phyloP scores from a whole-genome alignment of 2,329 filamentous ascomycete species.

The Phoma sp. region DNA sequence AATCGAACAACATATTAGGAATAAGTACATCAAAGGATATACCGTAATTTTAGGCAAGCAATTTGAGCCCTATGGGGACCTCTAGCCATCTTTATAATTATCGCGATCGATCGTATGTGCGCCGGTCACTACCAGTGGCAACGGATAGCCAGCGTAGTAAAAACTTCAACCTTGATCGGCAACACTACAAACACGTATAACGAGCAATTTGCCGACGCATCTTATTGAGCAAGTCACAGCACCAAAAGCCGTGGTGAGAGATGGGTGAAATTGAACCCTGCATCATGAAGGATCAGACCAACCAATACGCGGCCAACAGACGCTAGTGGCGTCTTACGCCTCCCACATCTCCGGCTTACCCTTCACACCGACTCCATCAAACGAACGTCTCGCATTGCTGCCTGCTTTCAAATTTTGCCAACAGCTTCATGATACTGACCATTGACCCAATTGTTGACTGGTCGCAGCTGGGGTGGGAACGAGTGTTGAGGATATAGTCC shows the following conservation, averaged over 20 bases:
- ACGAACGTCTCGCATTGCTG: conserved; percentile 4
- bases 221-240: too few species aligned
- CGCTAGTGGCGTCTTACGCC: conserved; percentile 7
- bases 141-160: neutral
- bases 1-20: neutral
- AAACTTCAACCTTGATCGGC: neutral
- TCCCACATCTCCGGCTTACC: conserved; percentile 11
- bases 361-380: conserved; percentile 11
- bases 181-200: neutral
- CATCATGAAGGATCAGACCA: conserved; percentile 6
- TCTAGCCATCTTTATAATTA: neutral
- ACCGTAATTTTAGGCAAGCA: neutral
- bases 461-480: conserved; percentile 31
- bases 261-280: neutral
- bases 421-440: conserved; percentile 22
- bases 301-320: conserved; percentile 1
- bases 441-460: conserved; percentile 18
- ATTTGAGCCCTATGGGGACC: neutral
- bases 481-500: conserved; percentile 24
- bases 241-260: neutral
- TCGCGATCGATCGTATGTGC: neutral
- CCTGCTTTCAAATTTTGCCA: conserved; percentile 4
- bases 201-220: neutral
- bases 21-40: neutral
- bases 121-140: neutral